Percentiles rank a stretch among this genome's conserved stretches.
These are phyloP conservation scores for Curvularia lunata DNA, from an alignment of 2,329 filamentous ascomycete species.

Conservation along the genomic window DNA sequence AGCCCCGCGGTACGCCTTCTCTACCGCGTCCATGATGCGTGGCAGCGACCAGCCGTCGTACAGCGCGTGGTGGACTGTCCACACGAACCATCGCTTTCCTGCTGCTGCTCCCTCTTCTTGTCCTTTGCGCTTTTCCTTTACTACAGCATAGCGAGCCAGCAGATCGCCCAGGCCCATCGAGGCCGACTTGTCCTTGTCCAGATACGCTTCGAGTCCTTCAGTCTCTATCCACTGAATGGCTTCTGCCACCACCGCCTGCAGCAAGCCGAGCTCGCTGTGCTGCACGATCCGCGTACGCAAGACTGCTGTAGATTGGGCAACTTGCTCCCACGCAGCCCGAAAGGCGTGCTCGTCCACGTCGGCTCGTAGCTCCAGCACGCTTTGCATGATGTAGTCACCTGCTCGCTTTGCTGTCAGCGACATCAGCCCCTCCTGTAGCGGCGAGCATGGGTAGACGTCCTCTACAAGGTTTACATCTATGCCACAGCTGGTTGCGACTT, in stretches of 20 bases:
- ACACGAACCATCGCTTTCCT: slow-evolving; percentile 37
- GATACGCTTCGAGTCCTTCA: slow-evolving; percentile 11
- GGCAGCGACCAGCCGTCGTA: slow-evolving; percentile 41
- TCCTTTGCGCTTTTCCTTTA: no score
- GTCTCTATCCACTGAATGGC: slow-evolving; percentile 13
- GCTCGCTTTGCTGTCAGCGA: slow-evolving; percentile 59
- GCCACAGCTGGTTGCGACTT: not conserved
- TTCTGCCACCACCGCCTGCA: slow-evolving; percentile 24
- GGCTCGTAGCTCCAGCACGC: slow-evolving; percentile 45
- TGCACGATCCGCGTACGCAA: slow-evolving; percentile 15
- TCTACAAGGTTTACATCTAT: slow-evolving; percentile 40
- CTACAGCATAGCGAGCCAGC: slow-evolving; percentile 22
- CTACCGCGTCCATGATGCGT: slow-evolving; percentile 9
- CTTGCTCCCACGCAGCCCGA: slow-evolving; percentile 8
- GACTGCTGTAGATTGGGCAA: not conserved
- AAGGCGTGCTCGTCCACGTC: slow-evolving; percentile 4
- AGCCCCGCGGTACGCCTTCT: slow-evolving; percentile 10
- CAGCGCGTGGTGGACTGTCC: slow-evolving; percentile 47
- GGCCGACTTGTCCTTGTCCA: not conserved
- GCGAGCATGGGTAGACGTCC: slow-evolving; percentile 63
- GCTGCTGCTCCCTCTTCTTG: no score
- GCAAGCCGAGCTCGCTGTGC: not conserved
- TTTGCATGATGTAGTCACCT: slow-evolving; percentile 53
- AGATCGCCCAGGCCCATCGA: slow-evolving; percentile 13
- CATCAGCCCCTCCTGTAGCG: slow-evolving; percentile 62